Percentiles rank a stretch among this genome's conserved stretches.
Conservation (phyloP, 2,329 filamentous ascomycete genomes). For the Paramyrothecium sp. region DNA sequence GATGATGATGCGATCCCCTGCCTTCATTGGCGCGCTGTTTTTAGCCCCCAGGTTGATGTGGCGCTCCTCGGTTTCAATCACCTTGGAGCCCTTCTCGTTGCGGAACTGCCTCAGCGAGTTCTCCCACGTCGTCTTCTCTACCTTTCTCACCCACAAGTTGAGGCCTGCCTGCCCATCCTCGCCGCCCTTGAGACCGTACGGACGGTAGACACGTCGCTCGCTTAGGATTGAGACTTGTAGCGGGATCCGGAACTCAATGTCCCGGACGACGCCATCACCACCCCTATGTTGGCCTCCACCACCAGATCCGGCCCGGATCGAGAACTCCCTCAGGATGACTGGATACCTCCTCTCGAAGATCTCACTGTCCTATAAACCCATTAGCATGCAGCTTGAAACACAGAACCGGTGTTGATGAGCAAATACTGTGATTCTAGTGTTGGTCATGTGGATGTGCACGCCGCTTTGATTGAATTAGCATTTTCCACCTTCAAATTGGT, state of each 20-base stretch:
- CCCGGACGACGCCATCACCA: constrained; percentile 72
- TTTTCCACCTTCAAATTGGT: too few species aligned
- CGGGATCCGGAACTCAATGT: constrained; percentile 77
- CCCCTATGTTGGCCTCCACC: constrained; percentile 66
- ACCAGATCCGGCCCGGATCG: constrained; percentile 59
- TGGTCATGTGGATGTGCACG: constrained; percentile 64
- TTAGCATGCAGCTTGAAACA: too few species aligned
- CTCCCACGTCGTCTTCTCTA: constrained; percentile 56
- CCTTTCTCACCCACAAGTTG: constrained; percentile 83
- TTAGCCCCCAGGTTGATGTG: constrained; percentile 75
- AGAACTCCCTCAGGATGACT: constrained; percentile 70
- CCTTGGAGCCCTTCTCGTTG: constrained; percentile 25
- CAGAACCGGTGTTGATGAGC: too few species aligned
- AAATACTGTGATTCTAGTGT: constrained; percentile 79
- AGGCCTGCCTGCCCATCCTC: constrained; percentile 75
- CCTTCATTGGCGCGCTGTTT: constrained; percentile 74
- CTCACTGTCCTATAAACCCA: constrained; percentile 41
- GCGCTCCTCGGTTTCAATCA: constrained; percentile 53
- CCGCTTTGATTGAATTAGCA: too few species aligned
- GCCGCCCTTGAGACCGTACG: constrained; percentile 73
- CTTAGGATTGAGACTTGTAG: constrained; percentile 76
- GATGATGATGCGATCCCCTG: constrained; percentile 76
- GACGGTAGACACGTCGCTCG: constrained; percentile 74
- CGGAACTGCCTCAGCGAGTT: constrained; percentile 38
- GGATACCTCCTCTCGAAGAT: constrained; percentile 58